Conservation (phyloP, 2,329 filamentous ascomycete genomes). For the Graphium sp. region DNA sequence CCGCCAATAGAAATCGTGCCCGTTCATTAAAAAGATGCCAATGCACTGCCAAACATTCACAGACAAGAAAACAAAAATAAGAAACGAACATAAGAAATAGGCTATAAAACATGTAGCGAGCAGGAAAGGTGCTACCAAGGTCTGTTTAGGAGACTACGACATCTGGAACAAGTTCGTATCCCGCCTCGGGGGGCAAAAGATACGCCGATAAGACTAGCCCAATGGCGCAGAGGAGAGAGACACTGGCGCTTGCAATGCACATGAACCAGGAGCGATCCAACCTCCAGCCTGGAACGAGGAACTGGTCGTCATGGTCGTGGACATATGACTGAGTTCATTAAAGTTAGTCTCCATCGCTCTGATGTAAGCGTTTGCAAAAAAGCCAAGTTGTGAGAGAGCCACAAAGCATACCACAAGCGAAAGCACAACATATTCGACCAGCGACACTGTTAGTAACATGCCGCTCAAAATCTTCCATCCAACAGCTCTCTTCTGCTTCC, state of each 20-base stretch:
- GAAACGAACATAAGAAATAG: no score
- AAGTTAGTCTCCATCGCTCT: not conserved
- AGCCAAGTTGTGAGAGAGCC: not conserved
- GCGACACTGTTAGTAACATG: constrained; percentile 46
- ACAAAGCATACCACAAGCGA: constrained; percentile 63
- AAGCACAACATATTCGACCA: constrained; percentile 63
- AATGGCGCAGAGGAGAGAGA: constrained; percentile 33
- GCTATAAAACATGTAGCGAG: no score
- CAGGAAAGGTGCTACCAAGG: no score
- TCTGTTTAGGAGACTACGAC: constrained; percentile 29
- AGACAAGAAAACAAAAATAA: no score
- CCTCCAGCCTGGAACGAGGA: constrained; percentile 63
- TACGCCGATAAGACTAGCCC: constrained; percentile 51
- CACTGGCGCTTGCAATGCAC: constrained; percentile 35
- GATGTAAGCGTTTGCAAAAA: no score
- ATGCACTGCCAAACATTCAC: no score
- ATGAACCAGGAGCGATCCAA: constrained; percentile 69
- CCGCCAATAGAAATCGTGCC: no score
- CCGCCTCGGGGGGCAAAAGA: constrained; percentile 62
- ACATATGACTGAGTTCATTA: constrained; percentile 51
- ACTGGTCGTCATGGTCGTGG: constrained; percentile 68
- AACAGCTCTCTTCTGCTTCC: constrained; percentile 60
- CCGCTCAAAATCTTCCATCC: constrained; percentile 66
- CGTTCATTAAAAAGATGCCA: no score
- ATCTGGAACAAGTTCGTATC: constrained; percentile 55